Evolutionary conservation across 2,329 filamentous ascomycete species (phyloP).

Genomic region (Pezicula radicicola): DNA sequence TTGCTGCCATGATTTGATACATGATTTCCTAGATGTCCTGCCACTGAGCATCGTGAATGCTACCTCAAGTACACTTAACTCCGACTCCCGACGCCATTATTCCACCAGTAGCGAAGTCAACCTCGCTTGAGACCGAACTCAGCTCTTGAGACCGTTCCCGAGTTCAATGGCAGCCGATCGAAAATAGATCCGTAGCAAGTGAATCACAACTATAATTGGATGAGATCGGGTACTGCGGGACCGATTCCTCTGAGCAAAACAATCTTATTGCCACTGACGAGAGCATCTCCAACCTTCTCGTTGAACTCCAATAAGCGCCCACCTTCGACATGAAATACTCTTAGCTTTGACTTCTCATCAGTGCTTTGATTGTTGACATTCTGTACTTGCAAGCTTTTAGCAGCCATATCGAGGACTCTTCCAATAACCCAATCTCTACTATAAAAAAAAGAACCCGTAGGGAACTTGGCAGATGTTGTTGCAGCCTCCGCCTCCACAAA

Average conservation of each 20-base stretch:
- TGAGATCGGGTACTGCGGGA: slow-evolving; percentile 68
- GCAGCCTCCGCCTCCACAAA: slow-evolving; percentile 88
- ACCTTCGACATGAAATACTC: slow-evolving; percentile 91
- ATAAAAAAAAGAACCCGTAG: slow-evolving; percentile 79
- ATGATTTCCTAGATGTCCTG: no score
- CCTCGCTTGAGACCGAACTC: no score
- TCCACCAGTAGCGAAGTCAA: no score
- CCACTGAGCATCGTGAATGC: no score
- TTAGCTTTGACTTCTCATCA: slow-evolving; percentile 73
- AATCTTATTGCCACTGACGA: slow-evolving; percentile 84
- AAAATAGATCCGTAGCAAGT: no score
- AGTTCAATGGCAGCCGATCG: no score
- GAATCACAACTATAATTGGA: slow-evolving; percentile 37
- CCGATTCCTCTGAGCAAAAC: slow-evolving; percentile 85
- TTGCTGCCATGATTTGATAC: no score
- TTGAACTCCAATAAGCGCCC: slow-evolving; percentile 83
- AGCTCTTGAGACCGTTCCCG: no score
- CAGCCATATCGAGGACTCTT: slow-evolving; percentile 73
- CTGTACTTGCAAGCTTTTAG: slow-evolving; percentile 71
- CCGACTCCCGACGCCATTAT: no score
- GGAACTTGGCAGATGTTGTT: slow-evolving; percentile 79
- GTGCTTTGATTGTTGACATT: slow-evolving; percentile 80
- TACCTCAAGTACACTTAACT: no score
- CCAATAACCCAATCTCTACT: slow-evolving; percentile 88
- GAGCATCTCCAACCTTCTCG: slow-evolving; percentile 73